Percentiles rank a stretch among this genome's conserved stretches.
phyloP scores from a whole-genome alignment of 2,329 filamentous ascomycete species.

The Grosmannia serpens region DNA sequence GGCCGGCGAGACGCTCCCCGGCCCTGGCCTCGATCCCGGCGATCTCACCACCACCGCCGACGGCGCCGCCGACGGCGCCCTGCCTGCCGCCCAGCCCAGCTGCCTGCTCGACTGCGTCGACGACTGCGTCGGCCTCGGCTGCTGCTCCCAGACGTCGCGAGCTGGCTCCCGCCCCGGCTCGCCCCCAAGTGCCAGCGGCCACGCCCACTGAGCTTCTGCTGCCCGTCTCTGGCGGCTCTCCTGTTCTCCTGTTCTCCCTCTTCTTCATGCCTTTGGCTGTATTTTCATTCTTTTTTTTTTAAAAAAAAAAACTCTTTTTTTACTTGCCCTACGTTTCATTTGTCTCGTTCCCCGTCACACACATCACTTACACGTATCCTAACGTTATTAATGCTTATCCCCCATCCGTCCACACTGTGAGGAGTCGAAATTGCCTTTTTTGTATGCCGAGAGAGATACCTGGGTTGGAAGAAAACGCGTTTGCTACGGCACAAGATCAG shows the following conservation, averaged over 20 bases:
- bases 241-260: neutral
- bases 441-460: neutral
- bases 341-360: neutral
- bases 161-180: conserved; percentile 17
- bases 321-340: neutral
- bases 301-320: neutral
- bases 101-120: conserved; percentile 44
- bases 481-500: neutral
- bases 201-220: conserved; percentile 5
- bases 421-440: neutral
- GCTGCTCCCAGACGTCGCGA: conserved; percentile 29
- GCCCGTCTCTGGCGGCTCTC: neutral
- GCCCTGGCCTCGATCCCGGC: neutral
- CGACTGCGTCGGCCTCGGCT: conserved; percentile 33
- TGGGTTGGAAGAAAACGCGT: neutral
- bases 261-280: neutral
- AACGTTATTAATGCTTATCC: neutral
- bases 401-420: neutral
- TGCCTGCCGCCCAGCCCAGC: conserved; percentile 16
- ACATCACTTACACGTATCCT: neutral
- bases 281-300: neutral
- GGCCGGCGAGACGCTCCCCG: too few relatives aligned
- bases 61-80: neutral
- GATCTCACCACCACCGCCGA: neutral
- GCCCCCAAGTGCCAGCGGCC: conserved; percentile 18